Base-by-base conservation (phyloP, 2,329 filamentous ascomycete species). In the Cladosporium sp. region DNA sequence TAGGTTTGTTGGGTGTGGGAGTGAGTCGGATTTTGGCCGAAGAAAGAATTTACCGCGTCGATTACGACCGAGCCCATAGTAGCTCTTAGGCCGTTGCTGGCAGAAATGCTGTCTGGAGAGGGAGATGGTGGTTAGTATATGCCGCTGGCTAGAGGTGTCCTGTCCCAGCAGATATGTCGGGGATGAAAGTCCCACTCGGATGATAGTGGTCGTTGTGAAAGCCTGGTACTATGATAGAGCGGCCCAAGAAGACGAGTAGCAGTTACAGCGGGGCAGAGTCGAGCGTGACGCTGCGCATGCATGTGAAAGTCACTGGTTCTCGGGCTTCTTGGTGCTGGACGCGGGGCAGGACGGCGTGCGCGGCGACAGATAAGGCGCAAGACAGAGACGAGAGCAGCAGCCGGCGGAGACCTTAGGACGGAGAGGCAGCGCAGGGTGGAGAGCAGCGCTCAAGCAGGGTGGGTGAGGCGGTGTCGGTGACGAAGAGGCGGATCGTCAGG, bases 31-130 rank as follows among this genome's bases (percentile, higher is more conserved):
- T 67, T 59, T 35, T 66, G 65, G 47, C 62, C 62, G 60, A 70
- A 70, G 65, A 86, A 80, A 76, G 90, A 86, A 74, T 89, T 83
- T 75, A 86, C 84, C 77, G 86, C 86, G 78, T 93, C 90, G 76
- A 84, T 74, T 69, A 84, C 75, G 65, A 84, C 74, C 71, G 82
- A 83, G 77, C 80, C 81, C 83, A 85, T 85, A 72, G 78, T 82
- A 77, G 74, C 74, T 64, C 66, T 63, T 64, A 57, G 61, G 62
- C 52, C 50, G 56, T 44, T 53, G 56, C 47, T 57, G 47, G 48
- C 56, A 49, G 48, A 47, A 42, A 35, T 47, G 60, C 51, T 61
- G 56, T 60, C 56, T 61, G 54, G 51, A 17, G 53, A 37, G 50
- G 55, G 54, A 22, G 48, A 42, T 40, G 54, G n/a, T 28, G 24